Evolutionary conservation across 192 early-diverging fungal species (phyloP).

Genomic region (Backusella morwellensis): DNA sequence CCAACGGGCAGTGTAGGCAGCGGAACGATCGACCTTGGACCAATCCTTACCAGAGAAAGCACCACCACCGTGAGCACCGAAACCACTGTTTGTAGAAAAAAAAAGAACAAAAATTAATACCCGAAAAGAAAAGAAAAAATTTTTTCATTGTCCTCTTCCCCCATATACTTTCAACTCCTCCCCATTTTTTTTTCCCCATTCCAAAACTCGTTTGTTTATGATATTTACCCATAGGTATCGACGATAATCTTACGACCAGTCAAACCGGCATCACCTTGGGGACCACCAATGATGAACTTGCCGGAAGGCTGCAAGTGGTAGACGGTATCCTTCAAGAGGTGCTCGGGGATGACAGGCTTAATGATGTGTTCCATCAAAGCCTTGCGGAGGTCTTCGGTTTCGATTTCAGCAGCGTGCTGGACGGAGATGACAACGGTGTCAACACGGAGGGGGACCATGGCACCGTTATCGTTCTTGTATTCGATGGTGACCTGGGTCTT

Average conservation of each 20-base stretch:
- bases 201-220: background rate
- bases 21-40: conserved; percentile 98
- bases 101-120: no score
- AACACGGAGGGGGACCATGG: conserved; percentile 92
- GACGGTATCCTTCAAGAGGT: conserved; percentile 87
- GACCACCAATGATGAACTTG: conserved; percentile 98
- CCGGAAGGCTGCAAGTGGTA: conserved; percentile 99
- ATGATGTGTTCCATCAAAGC: conserved; percentile 93
- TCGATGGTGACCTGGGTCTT: conserved; percentile 99
- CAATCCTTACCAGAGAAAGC: conserved; percentile 99
- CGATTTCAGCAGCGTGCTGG: conserved; percentile 92
- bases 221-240: conserved; percentile 33
- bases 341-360: conserved; percentile 88
- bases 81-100: conserved; percentile 18
- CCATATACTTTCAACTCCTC: background rate
- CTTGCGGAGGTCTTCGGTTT: conserved; percentile 79
- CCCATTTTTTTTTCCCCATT: background rate
- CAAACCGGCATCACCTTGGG: conserved; percentile 99
- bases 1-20: conserved; percentile 96
- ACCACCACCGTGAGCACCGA: conserved; percentile 71
- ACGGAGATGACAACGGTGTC: conserved; percentile 97
- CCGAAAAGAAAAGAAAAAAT: no score
- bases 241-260: conserved; percentile 68
- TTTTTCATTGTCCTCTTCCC: background rate
- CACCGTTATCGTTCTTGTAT: conserved; percentile 95